These are phyloP conservation scores for Metschnikowia colocasiae DNA, from an alignment of 805 yeast species.

Conservation along the genomic window DNA sequence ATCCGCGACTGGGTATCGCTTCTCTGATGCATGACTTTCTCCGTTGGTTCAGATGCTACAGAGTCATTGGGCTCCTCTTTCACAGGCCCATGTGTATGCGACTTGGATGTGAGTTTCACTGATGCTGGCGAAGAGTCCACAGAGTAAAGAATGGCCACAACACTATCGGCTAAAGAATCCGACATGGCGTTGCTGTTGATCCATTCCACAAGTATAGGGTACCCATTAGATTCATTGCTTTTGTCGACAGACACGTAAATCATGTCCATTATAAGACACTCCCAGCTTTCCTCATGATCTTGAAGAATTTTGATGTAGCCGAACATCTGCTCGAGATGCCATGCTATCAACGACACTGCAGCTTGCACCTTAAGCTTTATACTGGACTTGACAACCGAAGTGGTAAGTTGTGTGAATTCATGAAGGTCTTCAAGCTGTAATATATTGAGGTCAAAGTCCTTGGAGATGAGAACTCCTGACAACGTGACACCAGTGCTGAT, in stretches of 20 bases:
- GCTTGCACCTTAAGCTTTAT: slow-evolving; percentile 79
- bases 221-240: slow-evolving; percentile 22
- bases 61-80: slow-evolving; percentile 22
- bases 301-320: slow-evolving; percentile 67
- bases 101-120: slow-evolving; percentile 73
- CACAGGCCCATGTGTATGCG: slow-evolving; percentile 44
- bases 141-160: slow-evolving; percentile 82
- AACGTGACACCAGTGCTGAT: slow-evolving; percentile 36
- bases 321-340: slow-evolving; percentile 96
- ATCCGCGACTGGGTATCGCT: slow-evolving; percentile 31
- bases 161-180: slow-evolving; percentile 92
- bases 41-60: slow-evolving; percentile 11
- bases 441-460: slow-evolving; percentile 81
- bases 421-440: slow-evolving; percentile 83
- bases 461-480: slow-evolving; percentile 85
- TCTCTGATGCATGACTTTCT: slow-evolving; percentile 23
- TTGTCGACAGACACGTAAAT: slow-evolving; percentile 43
- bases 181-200: slow-evolving; percentile 74
- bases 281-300: slow-evolving; percentile 49
- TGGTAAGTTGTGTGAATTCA: slow-evolving; percentile 81
- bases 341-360: slow-evolving; percentile 70
- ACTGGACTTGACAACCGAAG: slow-evolving; percentile 78
- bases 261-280: slow-evolving; percentile 44
- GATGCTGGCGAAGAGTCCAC: slow-evolving; percentile 95
- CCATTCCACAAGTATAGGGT: slow-evolving; percentile 77